Percentiles rank a stretch among this genome's conserved stretches.
phyloP scores from a whole-genome alignment of 345 rosid species.

The Syzygium aqueum region DNA sequence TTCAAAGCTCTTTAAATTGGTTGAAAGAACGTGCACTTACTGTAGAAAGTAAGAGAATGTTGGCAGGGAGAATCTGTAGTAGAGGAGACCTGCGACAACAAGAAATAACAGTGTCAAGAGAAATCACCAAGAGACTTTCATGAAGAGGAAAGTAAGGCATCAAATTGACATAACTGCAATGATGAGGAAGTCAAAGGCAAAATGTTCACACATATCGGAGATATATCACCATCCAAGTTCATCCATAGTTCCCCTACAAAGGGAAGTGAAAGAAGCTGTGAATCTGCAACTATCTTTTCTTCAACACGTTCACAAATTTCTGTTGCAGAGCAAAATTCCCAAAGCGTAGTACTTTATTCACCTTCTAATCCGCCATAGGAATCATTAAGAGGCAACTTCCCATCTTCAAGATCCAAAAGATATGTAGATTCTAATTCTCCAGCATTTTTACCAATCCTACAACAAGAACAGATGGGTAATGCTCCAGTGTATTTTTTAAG shows the following conservation, averaged over 20 bases:
- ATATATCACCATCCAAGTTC: constrained; percentile 83
- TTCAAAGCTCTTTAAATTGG: constrained; percentile 2
- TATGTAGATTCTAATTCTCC: constrained; percentile 76
- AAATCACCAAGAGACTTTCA: constrained; percentile 3
- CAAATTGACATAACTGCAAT: constrained; percentile 28
- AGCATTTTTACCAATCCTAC: constrained; percentile 63
- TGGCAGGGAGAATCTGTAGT: constrained; percentile 67
- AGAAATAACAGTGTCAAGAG: not conserved
- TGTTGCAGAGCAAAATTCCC: not conserved
- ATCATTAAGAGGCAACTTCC: constrained; percentile 29
- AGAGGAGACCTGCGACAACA: constrained; percentile 43
- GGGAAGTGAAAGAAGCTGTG: not conserved
- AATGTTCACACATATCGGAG: constrained; percentile 78
- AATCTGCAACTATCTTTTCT: not conserved
- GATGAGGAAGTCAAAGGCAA: constrained; percentile 59
- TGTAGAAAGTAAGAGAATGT: constrained; percentile 63
- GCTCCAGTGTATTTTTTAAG: not conserved
- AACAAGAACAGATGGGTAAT: not conserved
- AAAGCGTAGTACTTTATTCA: constrained; percentile 3
- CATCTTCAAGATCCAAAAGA: constrained; percentile 63
- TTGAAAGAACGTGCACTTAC: constrained; percentile 33
- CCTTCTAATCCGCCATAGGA: constrained; percentile 61
- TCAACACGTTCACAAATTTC: not conserved
- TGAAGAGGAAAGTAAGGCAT: not conserved
- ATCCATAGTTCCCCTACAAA: constrained; percentile 80